Evolutionary conservation across 108 stramenopile genomes (phyloP), one percentile per base, ranked within the genome.

Genomic region (Nitzschia sp.): DNA sequence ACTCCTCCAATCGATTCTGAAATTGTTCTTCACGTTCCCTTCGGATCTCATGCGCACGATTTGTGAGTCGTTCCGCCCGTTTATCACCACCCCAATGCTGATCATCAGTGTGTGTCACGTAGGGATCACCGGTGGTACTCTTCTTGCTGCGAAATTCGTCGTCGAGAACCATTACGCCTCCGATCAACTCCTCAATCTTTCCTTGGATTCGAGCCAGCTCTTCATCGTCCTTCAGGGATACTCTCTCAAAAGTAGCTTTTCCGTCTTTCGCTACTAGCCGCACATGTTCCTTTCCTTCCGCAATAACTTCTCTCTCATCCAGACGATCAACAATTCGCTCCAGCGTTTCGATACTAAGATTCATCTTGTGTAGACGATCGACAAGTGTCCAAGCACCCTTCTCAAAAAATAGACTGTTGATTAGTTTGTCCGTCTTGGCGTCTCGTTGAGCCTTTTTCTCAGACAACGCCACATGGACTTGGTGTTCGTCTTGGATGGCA

Each of bases 1-100:
- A 70, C 13, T 33, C 33, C 26, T 28, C 46, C 44, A 59, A 55
- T 38, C 69, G 58, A 22, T 59, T 58, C 45, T 45, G 32, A 26
- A 70, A 70, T 44, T 70, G 58, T 30, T 70, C 69, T 32, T 60
- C 58, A n/a, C 45, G 58, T 45, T 70, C 58, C 21, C 69, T 54
- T 3, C 56, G 58, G 2, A 58, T 56, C 23, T 60, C 69, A 27
- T 58, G 26, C 9, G 36, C 38, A 27, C 58, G 58, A 17, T 31
- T 3, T 15, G 22, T 46, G 25, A 70, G 32, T n/a, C 58, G 16
- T 22, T 48, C 35, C 1, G 69, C 58, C 9, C 16, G 23, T 35
- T 57, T 30, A 4, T 21, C 67, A 17, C 67, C 26, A 13, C 67
- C 67, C 54, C 53, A 55, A 41, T 68, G 67, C 9, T 45, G 30